Conservation (phyloP, 2,329 filamentous ascomycete species). For the Leptographium radiaticola region DNA sequence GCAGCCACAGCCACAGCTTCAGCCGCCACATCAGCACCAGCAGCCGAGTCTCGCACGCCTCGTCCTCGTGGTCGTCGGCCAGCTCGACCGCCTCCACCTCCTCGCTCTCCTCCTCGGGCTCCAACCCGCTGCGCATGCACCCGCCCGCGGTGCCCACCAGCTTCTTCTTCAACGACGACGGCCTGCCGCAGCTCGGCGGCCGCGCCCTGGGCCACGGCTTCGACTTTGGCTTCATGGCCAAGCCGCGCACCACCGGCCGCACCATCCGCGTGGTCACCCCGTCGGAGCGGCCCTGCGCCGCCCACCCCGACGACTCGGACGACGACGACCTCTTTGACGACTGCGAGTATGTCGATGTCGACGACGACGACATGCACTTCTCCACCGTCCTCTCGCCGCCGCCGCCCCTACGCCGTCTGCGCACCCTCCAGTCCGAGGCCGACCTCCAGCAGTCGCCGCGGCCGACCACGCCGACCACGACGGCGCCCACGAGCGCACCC, state of each 20-base stretch:
- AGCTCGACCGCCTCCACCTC: conserved; percentile 4
- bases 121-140: conserved; percentile 19
- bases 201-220: conserved; percentile 14
- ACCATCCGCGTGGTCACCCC: conserved; percentile 6
- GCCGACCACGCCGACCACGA: conserved; percentile 4
- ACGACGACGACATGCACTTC: not conserved
- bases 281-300: not conserved
- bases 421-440: conserved; percentile 6
- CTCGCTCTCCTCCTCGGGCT: not conserved
- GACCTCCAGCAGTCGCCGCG: conserved; percentile 3
- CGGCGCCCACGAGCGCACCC: conserved; percentile 1
- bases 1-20: not conserved
- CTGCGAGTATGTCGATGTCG: not conserved
- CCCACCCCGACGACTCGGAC: not conserved
- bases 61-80: conserved; percentile 7
- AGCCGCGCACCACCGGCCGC: conserved; percentile 5
- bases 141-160: conserved; percentile 11
- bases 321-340: conserved; percentile 1
- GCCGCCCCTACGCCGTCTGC: conserved; percentile 7
- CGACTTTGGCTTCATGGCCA: conserved; percentile 19
- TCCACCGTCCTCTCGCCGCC: conserved; percentile 9
- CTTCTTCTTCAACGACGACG: not conserved
- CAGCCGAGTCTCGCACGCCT: conserved; percentile 13
- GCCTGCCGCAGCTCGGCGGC: not conserved
- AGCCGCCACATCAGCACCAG: conserved; percentile 9